Base-by-base conservation (phyloP, 805 yeast species). In the Sungouiella blattae region DNA sequence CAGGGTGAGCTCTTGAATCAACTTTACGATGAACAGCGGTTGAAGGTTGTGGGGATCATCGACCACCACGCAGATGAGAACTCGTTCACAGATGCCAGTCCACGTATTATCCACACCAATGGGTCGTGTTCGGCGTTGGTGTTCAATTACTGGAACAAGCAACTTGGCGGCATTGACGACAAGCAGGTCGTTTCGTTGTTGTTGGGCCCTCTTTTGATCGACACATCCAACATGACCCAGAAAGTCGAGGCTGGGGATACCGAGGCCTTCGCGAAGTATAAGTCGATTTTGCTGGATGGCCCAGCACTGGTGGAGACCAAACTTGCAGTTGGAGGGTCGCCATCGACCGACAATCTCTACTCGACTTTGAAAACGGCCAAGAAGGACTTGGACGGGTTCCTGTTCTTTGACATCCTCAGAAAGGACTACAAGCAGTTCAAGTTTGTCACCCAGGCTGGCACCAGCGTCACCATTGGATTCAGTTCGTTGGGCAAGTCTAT, bases 51-150 rank as follows among this genome's bases (percentile, higher is more conserved):
- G 1, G 81, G 80, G 0, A 77, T 93, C 5, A 75, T 93, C 17
- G 98, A 91, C 55, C 98, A 91, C 55, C 98, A 91, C 55, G 83
- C 71, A 12, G 96, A 89, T 49, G 83, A 80, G 43, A 62, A 62
- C 0, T 57, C 60, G 6, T 77, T 67, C 44, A 24, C 45, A 12
- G 64, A 75, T 28, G 78, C 78, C 0, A 34, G 35, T 1, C 96
- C 96, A 0, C 60, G 93, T 35, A 60, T 83, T 2, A 67, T 89
- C 29, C 57, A 63, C 28, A 60, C 68, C 3, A 62, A 76, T 30
- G 98, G 97, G 0, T 85, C 96, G 40, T 88, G 96, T 57, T 73
- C 87, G 4, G 71, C 87, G 11, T 63, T 88, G 33, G 85, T 91
- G 2, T 72, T 83, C 44, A 72, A 75, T 31, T 75, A 80, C 47